phyloP scores from a whole-genome alignment of 2,329 filamentous ascomycete species.

The Penicillium frequentans region DNA sequence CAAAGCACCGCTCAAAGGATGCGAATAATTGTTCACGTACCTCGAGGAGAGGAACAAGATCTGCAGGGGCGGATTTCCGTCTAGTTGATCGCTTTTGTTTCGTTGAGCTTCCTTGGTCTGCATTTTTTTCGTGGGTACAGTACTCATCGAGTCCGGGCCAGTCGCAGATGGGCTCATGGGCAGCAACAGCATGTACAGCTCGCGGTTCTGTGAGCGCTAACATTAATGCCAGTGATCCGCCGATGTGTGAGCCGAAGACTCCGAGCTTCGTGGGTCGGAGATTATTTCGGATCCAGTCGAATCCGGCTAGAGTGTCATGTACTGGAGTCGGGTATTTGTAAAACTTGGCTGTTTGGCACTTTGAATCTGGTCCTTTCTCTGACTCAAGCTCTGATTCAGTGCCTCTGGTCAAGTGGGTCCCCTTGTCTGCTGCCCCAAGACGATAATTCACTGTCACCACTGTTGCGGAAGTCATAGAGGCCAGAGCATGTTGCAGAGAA shows the following conservation, averaged over 20 bases:
- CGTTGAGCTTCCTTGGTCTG: background rate
- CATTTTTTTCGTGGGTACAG: constrained; percentile 20
- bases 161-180: constrained; percentile 38
- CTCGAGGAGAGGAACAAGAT: constrained; percentile 37
- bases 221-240: constrained; percentile 45
- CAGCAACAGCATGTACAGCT: constrained; percentile 34
- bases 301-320: constrained; percentile 40
- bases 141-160: constrained; percentile 45
- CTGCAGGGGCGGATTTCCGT: constrained; percentile 22
- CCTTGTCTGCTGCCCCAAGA: constrained; percentile 22
- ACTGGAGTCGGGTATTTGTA: constrained; percentile 39
- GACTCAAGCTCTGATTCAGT: background rate
- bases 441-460: constrained; percentile 45
- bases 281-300: constrained; percentile 39
- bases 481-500: constrained; percentile 28
- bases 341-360: background rate
- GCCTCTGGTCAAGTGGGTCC: background rate
- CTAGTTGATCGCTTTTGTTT: background rate
- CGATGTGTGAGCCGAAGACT: constrained; percentile 37
- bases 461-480: constrained; percentile 32
- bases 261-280: constrained; percentile 31
- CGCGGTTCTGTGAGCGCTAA: constrained; percentile 43
- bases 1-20: constrained; percentile 42
- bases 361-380: background rate
- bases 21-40: constrained; percentile 38